Evolutionary conservation across 164 flowering plant species (phyloP), one percentile per base, ranked within the genome.

Genomic region (Chimonanthus praecox): DNA sequence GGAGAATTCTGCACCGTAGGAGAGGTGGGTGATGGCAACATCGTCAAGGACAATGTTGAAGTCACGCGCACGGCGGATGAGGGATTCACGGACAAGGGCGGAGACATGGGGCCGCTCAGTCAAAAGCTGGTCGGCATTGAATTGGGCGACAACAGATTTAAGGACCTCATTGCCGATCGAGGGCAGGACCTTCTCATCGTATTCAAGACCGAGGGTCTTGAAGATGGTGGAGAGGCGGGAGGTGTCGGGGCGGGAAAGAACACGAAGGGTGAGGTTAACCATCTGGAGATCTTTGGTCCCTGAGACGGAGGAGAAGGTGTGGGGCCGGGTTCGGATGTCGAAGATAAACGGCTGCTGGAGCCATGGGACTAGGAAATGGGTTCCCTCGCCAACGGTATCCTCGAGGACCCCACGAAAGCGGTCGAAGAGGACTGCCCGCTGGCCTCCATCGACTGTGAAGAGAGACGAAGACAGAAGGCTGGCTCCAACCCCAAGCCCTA

Each of bases 281-380:
- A 90, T 93, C 80, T 93, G 97, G 65, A 91, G 88, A 71, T 93
- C 97, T 74, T 93, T 93, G 33, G 98, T 93, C 21, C 98, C 98
- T 20, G 98, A 88, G 60, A 87, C 54, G 64, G 97, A 89, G 65
- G 91, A 78, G 88, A 91, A 91, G 16, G 87, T 84, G 85, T 91
- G 97, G 8, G 98, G 94, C 7, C 88, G 79, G 7, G 97, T 90
- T 3, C 97, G 91, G 78, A 93, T 91, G 78, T 93, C 98, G 80
- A 90, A 93, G 75, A 90, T 81, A 82, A 63, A 84, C 49, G 98
- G 98, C 72, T 83, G 87, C 78, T 93, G 98, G 10, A 91, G 86
- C 86, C 87, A 85, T 1, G 98, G 98, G 64, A 93, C 67, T 7
- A 88, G 82, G 81, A 93, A 93, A 66, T 93, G 98, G 6, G 97